phyloP scores from a whole-genome alignment of 306 rosid species.

The Spatholobus suberectus region DNA sequence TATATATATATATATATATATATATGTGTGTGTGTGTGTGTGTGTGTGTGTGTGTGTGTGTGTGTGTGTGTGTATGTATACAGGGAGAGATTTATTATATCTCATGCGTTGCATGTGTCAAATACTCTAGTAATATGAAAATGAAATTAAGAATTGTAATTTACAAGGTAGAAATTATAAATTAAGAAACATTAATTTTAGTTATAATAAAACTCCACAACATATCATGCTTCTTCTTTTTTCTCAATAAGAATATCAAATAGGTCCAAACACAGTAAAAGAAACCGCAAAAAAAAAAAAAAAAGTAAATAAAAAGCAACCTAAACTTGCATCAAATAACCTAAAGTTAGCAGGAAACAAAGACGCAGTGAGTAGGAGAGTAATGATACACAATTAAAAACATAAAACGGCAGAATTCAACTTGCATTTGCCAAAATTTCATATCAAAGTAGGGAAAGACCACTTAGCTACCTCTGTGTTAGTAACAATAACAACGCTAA shows the following conservation, averaged over 20 bases:
- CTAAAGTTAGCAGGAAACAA: not conserved
- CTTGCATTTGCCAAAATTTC: not conserved
- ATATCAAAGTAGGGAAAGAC: not conserved
- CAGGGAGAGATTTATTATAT: too few species aligned
- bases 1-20: too few species aligned
- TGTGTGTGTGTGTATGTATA: too few species aligned
- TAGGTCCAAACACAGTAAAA: not conserved
- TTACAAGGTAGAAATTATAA: too few species aligned
- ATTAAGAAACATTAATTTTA: too few species aligned
- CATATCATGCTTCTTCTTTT: not conserved
- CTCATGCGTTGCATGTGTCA: too few species aligned
- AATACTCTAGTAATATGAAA: too few species aligned
- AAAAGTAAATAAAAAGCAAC: not conserved
- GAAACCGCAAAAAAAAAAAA: not conserved
- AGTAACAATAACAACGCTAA: not conserved
- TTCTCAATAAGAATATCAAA: not conserved
- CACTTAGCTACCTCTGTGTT: not conserved
- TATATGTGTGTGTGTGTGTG: too few species aligned
- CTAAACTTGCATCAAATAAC: not conserved
- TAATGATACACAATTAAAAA: not conserved
- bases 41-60: too few species aligned
- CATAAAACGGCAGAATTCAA: not conserved
- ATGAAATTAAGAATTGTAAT: too few species aligned
- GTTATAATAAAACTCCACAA: too few species aligned
- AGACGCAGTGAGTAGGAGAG: not conserved